These are phyloP conservation scores for Fusarium virguliforme DNA, from an alignment of 2,329 filamentous ascomycete species.

Conservation along the genomic window DNA sequence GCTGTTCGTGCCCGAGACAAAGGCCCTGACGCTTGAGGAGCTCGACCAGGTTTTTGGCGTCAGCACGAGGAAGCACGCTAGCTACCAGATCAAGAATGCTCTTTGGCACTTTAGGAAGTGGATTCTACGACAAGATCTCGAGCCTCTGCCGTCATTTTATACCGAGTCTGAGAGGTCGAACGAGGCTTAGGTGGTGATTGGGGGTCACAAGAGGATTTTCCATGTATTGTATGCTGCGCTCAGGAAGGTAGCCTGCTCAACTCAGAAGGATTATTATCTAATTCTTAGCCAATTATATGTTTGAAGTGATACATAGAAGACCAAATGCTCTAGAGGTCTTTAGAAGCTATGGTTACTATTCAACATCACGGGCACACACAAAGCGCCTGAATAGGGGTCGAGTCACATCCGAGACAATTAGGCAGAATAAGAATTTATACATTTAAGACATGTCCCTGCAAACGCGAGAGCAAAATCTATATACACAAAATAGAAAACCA, in stretches of 20 bases:
- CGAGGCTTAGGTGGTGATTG: neutral
- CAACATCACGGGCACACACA: neutral
- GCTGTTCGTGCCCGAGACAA: conserved; percentile 12
- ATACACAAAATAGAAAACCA: conserved; percentile 49
- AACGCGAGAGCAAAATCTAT: conserved; percentile 48
- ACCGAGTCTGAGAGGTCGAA: conserved; percentile 21
- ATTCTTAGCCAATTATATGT: too few relatives aligned
- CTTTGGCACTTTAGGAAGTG: conserved; percentile 52
- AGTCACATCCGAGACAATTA: neutral
- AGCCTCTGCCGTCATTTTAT: conserved; percentile 51
- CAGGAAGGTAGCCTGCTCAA: too few relatives aligned
- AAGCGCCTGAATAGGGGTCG: neutral
- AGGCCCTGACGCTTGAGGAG: conserved; percentile 51
- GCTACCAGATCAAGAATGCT: conserved; percentile 51
- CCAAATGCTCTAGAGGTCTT: too few relatives aligned
- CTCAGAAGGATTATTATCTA: too few relatives aligned
- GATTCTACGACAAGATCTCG: conserved; percentile 47
- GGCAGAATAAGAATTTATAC: conserved; percentile 43
- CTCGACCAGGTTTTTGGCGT: conserved; percentile 54
- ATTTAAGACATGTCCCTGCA: conserved; percentile 43
- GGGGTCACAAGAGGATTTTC: too few relatives aligned
- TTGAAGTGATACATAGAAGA: too few relatives aligned
- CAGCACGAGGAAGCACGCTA: conserved; percentile 49
- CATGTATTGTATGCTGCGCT: too few relatives aligned
- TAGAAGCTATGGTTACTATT: too few relatives aligned